A percentile compares a stretch with the other conserved stretches of the same genome.
phyloP scores from a whole-genome alignment of 2,329 filamentous ascomycete species.

The Coniosporium tulheliwenetii region DNA sequence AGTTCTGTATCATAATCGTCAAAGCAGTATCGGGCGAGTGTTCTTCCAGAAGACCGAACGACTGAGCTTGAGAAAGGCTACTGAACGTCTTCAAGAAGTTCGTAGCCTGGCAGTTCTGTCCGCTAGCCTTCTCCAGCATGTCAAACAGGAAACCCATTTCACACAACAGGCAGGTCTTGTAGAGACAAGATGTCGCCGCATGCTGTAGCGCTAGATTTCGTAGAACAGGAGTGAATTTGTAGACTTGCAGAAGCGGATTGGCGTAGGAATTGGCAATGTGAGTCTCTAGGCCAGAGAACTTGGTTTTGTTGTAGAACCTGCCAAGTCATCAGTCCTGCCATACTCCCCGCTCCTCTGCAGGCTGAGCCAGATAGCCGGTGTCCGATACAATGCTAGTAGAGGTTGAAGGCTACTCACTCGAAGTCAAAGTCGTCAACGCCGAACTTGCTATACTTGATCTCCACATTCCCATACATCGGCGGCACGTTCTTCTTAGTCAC shows the following conservation, averaged over 20 bases:
- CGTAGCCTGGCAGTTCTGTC: slow-evolving; percentile 88
- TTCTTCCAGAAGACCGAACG: slow-evolving; percentile 72
- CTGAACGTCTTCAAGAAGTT: slow-evolving; percentile 87
- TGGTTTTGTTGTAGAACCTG: slow-evolving; percentile 88
- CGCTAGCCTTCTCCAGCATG: slow-evolving; percentile 92
- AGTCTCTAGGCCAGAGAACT: slow-evolving; percentile 82
- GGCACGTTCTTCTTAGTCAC: slow-evolving; percentile 70
- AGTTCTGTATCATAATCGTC: slow-evolving; percentile 68
- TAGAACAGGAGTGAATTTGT: slow-evolving; percentile 78
- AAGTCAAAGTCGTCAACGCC: slow-evolving; percentile 99
- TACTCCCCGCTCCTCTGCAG: too few relatives aligned
- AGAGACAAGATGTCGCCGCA: slow-evolving; percentile 68
- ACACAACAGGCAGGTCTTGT: slow-evolving; percentile 75
- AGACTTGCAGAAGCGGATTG: slow-evolving; percentile 78
- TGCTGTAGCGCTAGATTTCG: slow-evolving; percentile 82
- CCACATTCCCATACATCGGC: slow-evolving; percentile 79
- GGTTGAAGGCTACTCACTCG: slow-evolving; percentile 38
- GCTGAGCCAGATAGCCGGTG: slow-evolving; percentile 1
- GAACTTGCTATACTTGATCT: slow-evolving; percentile 98
- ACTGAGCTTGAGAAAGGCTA: slow-evolving; percentile 59
- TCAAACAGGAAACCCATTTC: slow-evolving; percentile 93
- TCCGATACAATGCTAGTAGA: slow-evolving; percentile 1
- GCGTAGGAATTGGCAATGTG: slow-evolving; percentile 96
- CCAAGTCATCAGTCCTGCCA: too few relatives aligned
- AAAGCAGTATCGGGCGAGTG: slow-evolving; percentile 57